phyloP scores from a whole-genome alignment of 1,284 basidiomycete species.

The Irpex rosettiformis region DNA sequence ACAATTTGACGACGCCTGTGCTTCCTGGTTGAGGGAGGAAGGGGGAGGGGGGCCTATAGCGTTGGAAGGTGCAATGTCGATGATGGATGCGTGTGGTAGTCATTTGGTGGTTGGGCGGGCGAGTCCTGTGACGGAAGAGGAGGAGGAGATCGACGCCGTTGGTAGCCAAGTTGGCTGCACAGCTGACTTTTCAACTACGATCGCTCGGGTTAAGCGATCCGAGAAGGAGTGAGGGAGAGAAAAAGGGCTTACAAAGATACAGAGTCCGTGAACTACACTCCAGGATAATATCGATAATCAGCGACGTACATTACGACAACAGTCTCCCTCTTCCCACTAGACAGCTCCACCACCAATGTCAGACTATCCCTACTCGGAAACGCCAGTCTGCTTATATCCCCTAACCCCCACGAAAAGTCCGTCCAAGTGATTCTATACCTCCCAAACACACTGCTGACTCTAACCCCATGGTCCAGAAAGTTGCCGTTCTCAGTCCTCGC shows the following conservation, averaged over 20 bases:
- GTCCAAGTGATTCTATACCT: constrained; percentile 51
- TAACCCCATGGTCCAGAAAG: constrained; percentile 59
- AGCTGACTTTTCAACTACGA: constrained; percentile 57
- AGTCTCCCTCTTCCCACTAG: constrained; percentile 45
- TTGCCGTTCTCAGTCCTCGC: constrained; percentile 58
- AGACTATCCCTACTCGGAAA: constrained; percentile 45
- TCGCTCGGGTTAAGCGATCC: neutral
- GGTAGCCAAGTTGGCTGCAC: constrained; percentile 47
- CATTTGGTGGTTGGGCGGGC: neutral
- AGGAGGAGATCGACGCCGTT: constrained; percentile 48
- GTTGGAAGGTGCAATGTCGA: constrained; percentile 37
- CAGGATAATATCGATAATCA: constrained; percentile 41
- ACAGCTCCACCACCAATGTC: constrained; percentile 39
- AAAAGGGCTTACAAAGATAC: constrained; percentile 45
- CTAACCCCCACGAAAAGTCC: constrained; percentile 54
- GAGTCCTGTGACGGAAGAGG: neutral
- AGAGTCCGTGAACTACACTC: constrained; percentile 46
- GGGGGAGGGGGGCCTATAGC: constrained; percentile 46
- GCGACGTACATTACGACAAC: constrained; percentile 54
- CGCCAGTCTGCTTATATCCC: constrained; percentile 52
- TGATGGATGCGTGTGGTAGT: constrained; percentile 38
- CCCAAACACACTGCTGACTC: constrained; percentile 61
- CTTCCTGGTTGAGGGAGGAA: constrained; percentile 43
- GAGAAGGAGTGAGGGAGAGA: neutral
- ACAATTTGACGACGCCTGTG: constrained; percentile 56